Base-by-base conservation (phyloP, 139 green algal species). In the Ettlia oleoabundans region DNA sequence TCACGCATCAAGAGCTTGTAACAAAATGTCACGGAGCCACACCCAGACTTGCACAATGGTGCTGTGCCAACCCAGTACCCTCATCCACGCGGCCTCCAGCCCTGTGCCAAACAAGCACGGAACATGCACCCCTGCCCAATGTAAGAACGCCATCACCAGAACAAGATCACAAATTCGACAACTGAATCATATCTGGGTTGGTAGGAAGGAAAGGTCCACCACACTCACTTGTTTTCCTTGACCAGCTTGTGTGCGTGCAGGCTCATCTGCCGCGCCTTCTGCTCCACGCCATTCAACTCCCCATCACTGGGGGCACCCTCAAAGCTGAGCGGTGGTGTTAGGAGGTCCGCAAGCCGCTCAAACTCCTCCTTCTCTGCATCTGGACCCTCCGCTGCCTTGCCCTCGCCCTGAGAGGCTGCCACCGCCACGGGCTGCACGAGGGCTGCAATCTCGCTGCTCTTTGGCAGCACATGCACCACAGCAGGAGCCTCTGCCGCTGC, bases 231-330 rank as follows among this genome's bases (percentile, higher is more conserved):
- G 76, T 69, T 88, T 69, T 82, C 75, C 81, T 80, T 80, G n/a
- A 88, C 76, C 15, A 85, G 69, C 68, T 88, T 88, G 84, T 88
- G 78, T 15, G 84, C 84, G 63, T 85, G 78, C 41, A 88, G 35
- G 15, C 30, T 69, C 78, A 88, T 83, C 22, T 85, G 37, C 30
- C 62, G 35, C 2, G 76, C 76, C 84, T 85, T 82, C 41, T 84
- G 40, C 66, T 87, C 82, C 3, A 86, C 21, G 10, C 41, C 61
- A 4, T 24, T 79, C 42, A 80, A 43, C 30, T 58, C 24, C 26
- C 47, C 43, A 9, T 47, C 52, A 28, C 22, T 30, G 38, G 63
- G 69, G 3, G 74, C 75, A 1, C 80, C 75, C 58, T 62, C 52
- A 65, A 87, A 85, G 66, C 37, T 75, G 6, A 85, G 52, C 65